Evolutionary conservation across 495 filamentous ascomycete species (phyloP), one percentile per base, ranked within the genome.

Genomic region (Podospora australis): DNA sequence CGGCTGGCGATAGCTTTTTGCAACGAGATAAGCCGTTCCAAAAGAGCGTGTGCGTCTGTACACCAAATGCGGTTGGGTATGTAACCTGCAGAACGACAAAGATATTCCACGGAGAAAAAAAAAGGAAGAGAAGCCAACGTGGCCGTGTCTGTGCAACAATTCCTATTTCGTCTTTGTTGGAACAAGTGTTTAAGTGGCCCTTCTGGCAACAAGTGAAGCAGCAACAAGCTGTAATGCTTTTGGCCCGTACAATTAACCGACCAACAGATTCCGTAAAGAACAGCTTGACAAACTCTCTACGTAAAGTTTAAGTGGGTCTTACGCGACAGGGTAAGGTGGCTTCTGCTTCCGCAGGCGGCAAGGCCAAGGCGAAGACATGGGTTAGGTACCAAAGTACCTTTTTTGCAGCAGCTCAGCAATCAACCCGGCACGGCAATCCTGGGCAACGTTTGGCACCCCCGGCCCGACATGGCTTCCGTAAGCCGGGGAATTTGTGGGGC

Each of bases 271-370:
- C 32, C 14, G 32, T 3, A 66, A 66, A 66, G 63, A 66, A 66
- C 63, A 66, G 52, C 60, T 66, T 54, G 62, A 62, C 61, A 63
- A 48, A 44, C 52, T 46, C 23, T 24, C 40, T 26, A 43, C 38
- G 38, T 40, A 20, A 59, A 53, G 52, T 62, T 57, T 46, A 46
- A n/a, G n/a, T n/a, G 54, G 48, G n/a, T 36, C 45, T 44, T 43
- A 44, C 57, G 44, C n/a, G 24, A 43, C 34, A 28, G 54, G 52
- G 36, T 17, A 11, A 48, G 20, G 16, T 50, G 41, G 48, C 41
- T 46, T 38, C 43, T 46, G 20, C 46, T 22, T 20, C 44, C 26
- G 39, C 41, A 34, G 24, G 13, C n/a, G n/a, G n/a, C n/a, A n/a
- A n/a, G n/a, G n/a, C n/a, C n/a, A n/a, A n/a, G n/a, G n/a, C n/a